Conservation (phyloP, 441 rosid genomes). For the Populus hybrid region DNA sequence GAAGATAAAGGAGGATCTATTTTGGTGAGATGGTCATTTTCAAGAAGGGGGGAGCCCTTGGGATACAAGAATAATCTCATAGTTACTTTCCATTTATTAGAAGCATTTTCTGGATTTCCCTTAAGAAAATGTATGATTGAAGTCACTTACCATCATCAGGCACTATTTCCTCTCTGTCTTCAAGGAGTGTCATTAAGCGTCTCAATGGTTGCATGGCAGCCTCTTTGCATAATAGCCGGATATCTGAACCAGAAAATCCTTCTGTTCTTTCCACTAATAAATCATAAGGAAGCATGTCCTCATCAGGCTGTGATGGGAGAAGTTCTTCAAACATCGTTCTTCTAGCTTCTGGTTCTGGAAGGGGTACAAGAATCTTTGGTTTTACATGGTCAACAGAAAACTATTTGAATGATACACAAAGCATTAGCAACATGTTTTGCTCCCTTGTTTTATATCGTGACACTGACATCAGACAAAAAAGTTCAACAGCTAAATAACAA, state of each 20-base stretch:
- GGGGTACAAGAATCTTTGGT: slow-evolving; percentile 78
- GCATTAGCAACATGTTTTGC: slow-evolving; percentile 3
- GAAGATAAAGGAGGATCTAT: too few species aligned
- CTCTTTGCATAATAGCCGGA: slow-evolving; percentile 84
- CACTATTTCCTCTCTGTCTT: slow-evolving; percentile 47
- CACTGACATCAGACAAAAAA: not conserved
- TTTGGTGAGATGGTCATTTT: too few species aligned
- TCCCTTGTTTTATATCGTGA: not conserved
- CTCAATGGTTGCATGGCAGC: slow-evolving; percentile 96
- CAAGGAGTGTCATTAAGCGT: slow-evolving; percentile 65
- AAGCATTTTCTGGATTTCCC: not conserved
- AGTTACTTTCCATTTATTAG: not conserved
- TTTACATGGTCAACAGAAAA: slow-evolving; percentile 29
- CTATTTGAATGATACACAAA: slow-evolving; percentile 4
- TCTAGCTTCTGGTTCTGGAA: slow-evolving; percentile 82
- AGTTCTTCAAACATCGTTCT: slow-evolving; percentile 80
- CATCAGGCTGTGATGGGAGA: slow-evolving; percentile 46
- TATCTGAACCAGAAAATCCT: slow-evolving; percentile 92
- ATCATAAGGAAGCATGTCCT: slow-evolving; percentile 70
- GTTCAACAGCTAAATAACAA: not conserved
- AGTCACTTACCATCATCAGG: slow-evolving; percentile 70
- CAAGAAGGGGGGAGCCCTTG: not conserved
- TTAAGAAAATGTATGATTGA: not conserved
- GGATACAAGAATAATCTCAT: not conserved
- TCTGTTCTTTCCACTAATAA: slow-evolving; percentile 63